Evolutionary conservation across 1,284 basidiomycete genomes (phyloP).

Genomic region (Sanghuangporus baumii): DNA sequence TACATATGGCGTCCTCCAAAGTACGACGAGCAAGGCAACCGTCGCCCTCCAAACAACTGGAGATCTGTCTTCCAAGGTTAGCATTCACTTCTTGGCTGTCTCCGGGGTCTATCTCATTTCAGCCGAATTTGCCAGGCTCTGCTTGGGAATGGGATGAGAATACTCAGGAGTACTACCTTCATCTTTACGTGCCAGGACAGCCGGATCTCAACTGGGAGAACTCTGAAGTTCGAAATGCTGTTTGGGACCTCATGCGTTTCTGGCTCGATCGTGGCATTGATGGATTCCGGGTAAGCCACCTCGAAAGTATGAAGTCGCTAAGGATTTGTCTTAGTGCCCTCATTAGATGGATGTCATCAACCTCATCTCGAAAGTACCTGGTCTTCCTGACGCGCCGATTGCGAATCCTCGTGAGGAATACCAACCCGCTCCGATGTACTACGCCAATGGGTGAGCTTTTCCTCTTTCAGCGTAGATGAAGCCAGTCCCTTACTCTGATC

Average conservation of each 20-base stretch:
- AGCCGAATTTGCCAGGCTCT: slow-evolving; percentile 38
- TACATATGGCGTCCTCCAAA: slow-evolving; percentile 71
- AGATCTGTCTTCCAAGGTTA: slow-evolving; percentile 58
- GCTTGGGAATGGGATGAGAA: slow-evolving; percentile 70
- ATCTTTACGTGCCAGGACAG: slow-evolving; percentile 65
- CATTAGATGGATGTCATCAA: slow-evolving; percentile 66
- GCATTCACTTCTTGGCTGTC: not conserved
- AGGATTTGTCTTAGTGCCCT: not conserved
- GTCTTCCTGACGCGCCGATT: slow-evolving; percentile 61
- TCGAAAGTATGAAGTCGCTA: not conserved
- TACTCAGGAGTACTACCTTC: slow-evolving; percentile 72
- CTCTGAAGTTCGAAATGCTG: slow-evolving; percentile 52
- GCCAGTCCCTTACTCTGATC: not conserved
- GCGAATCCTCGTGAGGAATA: slow-evolving; percentile 43
- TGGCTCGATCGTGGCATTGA: slow-evolving; percentile 73
- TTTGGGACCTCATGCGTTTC: slow-evolving; percentile 64
- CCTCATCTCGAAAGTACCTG: slow-evolving; percentile 56
- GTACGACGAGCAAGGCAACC: slow-evolving; percentile 45
- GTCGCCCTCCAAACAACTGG: slow-evolving; percentile 74
- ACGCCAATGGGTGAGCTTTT: slow-evolving; percentile 50
- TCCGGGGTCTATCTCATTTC: not conserved
- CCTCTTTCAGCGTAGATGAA: not conserved
- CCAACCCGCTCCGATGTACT: slow-evolving; percentile 52
- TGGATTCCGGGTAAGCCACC: slow-evolving; percentile 56
- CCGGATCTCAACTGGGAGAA: slow-evolving; percentile 82